Conservation (phyloP, 805 yeast species). For the Teunomyces funiuensis region DNA sequence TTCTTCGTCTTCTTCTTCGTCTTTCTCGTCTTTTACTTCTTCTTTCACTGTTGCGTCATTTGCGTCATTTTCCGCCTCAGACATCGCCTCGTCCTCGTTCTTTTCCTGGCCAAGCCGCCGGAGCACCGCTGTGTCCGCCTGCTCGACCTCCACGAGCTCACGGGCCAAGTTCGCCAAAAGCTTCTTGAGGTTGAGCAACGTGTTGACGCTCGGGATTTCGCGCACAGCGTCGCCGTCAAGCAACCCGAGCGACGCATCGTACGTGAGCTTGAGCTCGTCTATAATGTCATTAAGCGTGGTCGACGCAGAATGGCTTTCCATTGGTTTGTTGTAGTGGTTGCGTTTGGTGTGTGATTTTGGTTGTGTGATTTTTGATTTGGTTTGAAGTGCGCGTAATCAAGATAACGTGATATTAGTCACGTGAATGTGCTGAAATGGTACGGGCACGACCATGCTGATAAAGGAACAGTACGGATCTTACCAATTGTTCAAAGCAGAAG, state of each 20-base stretch:
- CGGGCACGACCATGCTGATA: too few relatives aligned
- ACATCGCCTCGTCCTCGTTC: slow-evolving; percentile 6
- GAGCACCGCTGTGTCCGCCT: slow-evolving; percentile 27
- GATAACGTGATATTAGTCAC: too few relatives aligned
- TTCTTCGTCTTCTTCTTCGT: slow-evolving; percentile 10
- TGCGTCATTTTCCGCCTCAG: slow-evolving; percentile 10
- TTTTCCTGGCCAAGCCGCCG: slow-evolving; percentile 16
- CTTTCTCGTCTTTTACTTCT: slow-evolving; percentile 8
- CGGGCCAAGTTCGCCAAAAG: slow-evolving; percentile 39
- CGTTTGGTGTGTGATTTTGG: not conserved
- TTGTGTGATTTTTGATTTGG: too few relatives aligned
- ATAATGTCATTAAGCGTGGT: slow-evolving; percentile 52
- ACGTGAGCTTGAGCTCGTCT: slow-evolving; percentile 50
- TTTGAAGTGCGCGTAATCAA: too few relatives aligned
- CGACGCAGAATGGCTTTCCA: slow-evolving; percentile 27
- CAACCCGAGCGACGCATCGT: slow-evolving; percentile 59
- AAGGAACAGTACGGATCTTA: too few relatives aligned
- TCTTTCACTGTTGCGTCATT: slow-evolving; percentile 9
- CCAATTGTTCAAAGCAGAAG: too few relatives aligned
- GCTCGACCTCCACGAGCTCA: slow-evolving; percentile 36
- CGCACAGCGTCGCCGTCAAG: slow-evolving; percentile 58
- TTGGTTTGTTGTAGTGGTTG: not conserved
- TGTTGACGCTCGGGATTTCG: slow-evolving; percentile 40
- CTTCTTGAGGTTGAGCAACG: slow-evolving; percentile 45
- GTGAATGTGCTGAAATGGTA: too few relatives aligned